Conservation (phyloP, 805 yeast genomes). For the Kazachstania kunashirensis region DNA sequence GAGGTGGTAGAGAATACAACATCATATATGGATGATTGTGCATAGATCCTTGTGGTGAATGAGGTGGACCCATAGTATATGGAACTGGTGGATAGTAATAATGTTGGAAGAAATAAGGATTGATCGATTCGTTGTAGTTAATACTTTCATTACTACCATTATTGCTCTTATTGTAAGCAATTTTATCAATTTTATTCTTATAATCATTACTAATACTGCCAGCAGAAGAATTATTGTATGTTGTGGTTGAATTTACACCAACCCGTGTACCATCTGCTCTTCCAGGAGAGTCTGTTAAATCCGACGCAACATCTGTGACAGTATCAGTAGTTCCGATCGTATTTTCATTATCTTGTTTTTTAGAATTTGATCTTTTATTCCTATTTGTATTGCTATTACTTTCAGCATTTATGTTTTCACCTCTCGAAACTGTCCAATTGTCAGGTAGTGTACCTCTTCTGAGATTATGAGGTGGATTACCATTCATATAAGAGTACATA, state of each 20-base stretch:
- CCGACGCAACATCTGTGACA: conserved; percentile 18
- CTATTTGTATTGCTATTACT: background rate
- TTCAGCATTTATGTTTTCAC: conserved; percentile 8
- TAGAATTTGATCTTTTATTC: background rate
- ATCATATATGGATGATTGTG: conserved; percentile 24
- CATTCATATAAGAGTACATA: conserved; percentile 12
- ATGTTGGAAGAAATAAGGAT: conserved; percentile 21
- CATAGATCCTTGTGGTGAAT: conserved; percentile 11
- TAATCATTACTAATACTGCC: conserved; percentile 17
- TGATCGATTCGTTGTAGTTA: conserved; percentile 13
- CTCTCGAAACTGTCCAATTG: conserved; percentile 12
- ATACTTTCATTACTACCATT: conserved; percentile 4
- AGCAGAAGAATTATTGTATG: conserved; percentile 23
- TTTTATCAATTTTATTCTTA: conserved; percentile 6
- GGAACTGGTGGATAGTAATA: conserved; percentile 27
- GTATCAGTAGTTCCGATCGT: conserved; percentile 6
- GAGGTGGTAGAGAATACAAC: conserved; percentile 27
- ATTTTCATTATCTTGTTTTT: conserved; percentile 1
- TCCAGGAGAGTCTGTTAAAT: conserved; percentile 18
- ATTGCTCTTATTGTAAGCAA: conserved; percentile 1
- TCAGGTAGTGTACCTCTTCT: conserved; percentile 20
- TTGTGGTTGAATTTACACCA: conserved; percentile 13
- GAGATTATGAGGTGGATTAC: conserved; percentile 6
- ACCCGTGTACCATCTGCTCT: conserved; percentile 2
- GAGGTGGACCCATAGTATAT: conserved; percentile 20